Evolutionary conservation across 352 stramenopile species (phyloP).

Genomic region (Thalassiosira livingstoniorum): DNA sequence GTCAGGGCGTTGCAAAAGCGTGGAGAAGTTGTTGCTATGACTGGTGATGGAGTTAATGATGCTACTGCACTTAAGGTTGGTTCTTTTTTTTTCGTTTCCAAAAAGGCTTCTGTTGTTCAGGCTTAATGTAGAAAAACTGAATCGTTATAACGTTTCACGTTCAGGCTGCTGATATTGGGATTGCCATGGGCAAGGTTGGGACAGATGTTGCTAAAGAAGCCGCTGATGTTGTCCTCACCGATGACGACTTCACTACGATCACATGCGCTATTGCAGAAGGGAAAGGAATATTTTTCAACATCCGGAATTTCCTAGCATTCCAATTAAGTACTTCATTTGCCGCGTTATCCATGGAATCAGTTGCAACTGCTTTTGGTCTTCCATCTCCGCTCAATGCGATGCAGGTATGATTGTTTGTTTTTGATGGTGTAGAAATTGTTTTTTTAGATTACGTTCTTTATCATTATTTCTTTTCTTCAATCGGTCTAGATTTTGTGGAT

Average conservation of each 20-base stretch:
- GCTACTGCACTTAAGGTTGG: background rate
- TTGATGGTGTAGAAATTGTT: too few species aligned
- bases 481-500: slow-evolving; percentile 94
- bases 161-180: background rate
- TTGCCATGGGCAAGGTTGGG: background rate
- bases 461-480: too few species aligned
- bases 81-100: too few species aligned
- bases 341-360: slow-evolving; percentile 96
- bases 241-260: background rate
- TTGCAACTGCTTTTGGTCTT: slow-evolving; percentile 94
- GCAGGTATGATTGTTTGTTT: slow-evolving; percentile 91
- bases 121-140: too few species aligned
- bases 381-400: slow-evolving; percentile 97
- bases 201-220: background rate
- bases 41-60: background rate
- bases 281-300: slow-evolving; percentile 94
- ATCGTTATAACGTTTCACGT: too few species aligned
- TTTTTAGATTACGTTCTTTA: too few species aligned
- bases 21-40: slow-evolving; percentile 2
- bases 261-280: slow-evolving; percentile 90
- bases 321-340: slow-evolving; percentile 97
- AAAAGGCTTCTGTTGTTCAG: too few species aligned
- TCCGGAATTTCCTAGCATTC: slow-evolving; percentile 98
- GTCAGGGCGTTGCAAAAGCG: slow-evolving; percentile 91
- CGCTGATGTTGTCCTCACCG: background rate